Evolutionary conservation across 306 rosid genomes (phyloP), one percentile per base, ranked within the genome.

Genomic region (Echinosophora koreensis): DNA sequence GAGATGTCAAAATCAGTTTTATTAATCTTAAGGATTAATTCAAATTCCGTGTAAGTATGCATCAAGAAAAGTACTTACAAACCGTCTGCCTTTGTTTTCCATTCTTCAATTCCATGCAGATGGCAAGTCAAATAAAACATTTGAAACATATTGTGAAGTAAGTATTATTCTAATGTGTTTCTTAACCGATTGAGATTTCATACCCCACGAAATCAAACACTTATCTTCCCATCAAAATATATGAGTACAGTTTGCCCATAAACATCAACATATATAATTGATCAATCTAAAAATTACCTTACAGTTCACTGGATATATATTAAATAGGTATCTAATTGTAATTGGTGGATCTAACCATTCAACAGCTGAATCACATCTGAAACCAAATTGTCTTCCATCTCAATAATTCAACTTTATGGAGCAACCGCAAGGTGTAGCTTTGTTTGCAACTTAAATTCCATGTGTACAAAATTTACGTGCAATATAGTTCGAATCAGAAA

Each of bases 141-240:
- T 78, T 77, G 74, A 60, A 62, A 34, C 68, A 60, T 12, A 46
- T 4, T 30, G 42, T 73, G 15, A 62, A 65, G 38, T 67, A 44
- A 50, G 17, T 78, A 49, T 69, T 78, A 65, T 46, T 74, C 59
- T 80, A 56, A 41, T 79, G 62, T 55, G 83, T 88, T 91, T 84
- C 97, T 93, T 87, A 80, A 84, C 88, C 80, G 87, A 81, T 84
- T 88, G 85, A 88, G 86, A 88, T 87, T 91, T 84, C 82, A 88
- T 84, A 87, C 86, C 90, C 92, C 92, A 93, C 89, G 88, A 89
- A 90, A 91, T 80, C 82, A 79, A 84, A 81, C 57, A 73, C 85
- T 65, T 79, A 69, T 80, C 83, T 88, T 79, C 79, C 83, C 76
- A 76, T 77, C 83, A 41, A 79, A 83, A 77, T 67, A 77, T 67